Evolutionary conservation across 441 rosid species (phyloP).

Genomic region (Pelargonium fulgidum): DNA sequence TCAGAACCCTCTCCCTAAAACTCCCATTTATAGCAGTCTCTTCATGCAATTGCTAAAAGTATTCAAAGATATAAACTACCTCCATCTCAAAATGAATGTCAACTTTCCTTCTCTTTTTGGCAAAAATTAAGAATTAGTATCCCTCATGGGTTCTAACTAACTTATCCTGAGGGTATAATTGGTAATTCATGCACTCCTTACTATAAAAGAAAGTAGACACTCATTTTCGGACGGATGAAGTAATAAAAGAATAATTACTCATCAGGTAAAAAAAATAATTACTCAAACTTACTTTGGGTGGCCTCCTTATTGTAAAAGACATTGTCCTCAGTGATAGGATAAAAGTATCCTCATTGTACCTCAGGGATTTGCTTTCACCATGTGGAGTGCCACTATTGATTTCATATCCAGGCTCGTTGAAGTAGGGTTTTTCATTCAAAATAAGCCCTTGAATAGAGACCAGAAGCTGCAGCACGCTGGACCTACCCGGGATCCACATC

Average conservation of each 20-base stretch:
- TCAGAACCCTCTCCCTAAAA: background rate
- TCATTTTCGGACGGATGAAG: too few species aligned
- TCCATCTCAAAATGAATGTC: background rate
- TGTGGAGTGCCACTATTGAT: slow-evolving; percentile 84
- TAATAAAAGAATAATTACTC: background rate
- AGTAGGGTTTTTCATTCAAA: slow-evolving; percentile 86
- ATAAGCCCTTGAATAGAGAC: slow-evolving; percentile 97
- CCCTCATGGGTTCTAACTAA: too few species aligned
- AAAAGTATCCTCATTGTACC: slow-evolving; percentile 87
- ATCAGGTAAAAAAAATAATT: too few species aligned
- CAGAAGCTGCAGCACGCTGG: slow-evolving; percentile 95
- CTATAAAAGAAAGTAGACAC: too few species aligned
- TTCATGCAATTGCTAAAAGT: background rate
- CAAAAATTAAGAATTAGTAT: too few species aligned
- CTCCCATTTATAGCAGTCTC: too few species aligned
- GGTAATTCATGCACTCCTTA: too few species aligned
- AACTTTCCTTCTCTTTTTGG: too few species aligned
- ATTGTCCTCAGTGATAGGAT: slow-evolving; percentile 83
- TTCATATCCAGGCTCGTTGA: slow-evolving; percentile 97
- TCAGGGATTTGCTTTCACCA: slow-evolving; percentile 87
- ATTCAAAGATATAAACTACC: background rate
- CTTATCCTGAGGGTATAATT: too few species aligned
- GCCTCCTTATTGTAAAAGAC: slow-evolving; percentile 79
- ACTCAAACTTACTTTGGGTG: slow-evolving; percentile 52
- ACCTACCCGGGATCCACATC: slow-evolving; percentile 91